Percentiles rank a stretch among this genome's conserved stretches.
These are phyloP conservation scores for Penicillium egyptiacum DNA, from an alignment of 495 filamentous ascomycete species.

Conservation along the genomic window DNA sequence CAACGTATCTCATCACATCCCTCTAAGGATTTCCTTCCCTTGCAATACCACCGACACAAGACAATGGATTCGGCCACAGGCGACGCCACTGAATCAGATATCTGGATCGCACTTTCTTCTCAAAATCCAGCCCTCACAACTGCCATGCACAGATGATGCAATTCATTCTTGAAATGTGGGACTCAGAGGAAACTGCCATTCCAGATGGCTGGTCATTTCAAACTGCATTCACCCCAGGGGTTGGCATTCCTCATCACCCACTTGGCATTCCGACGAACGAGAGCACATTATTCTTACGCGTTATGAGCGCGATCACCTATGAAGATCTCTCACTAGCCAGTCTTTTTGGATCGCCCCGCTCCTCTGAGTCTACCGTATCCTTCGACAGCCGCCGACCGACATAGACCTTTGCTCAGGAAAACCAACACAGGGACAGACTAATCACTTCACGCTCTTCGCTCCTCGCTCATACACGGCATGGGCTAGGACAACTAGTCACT, in stretches of 20 bases:
- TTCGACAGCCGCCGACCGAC: constrained; percentile 4
- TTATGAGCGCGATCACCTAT: constrained; percentile 14
- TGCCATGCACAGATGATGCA: constrained; percentile 4
- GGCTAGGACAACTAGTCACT: constrained; percentile 8
- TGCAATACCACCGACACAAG: too few relatives aligned
- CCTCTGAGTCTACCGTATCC: constrained; percentile 10
- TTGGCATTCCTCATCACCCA: constrained; percentile 38
- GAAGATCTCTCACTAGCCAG: neutral
- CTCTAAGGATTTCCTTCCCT: too few relatives aligned
- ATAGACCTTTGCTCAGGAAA: constrained; percentile 6
- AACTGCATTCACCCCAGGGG: constrained; percentile 25
- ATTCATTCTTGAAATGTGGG: constrained; percentile 1
- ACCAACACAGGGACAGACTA: neutral
- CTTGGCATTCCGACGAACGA: constrained; percentile 36
- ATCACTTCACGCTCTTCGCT: neutral
- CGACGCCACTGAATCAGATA: neutral
- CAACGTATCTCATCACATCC: too few relatives aligned
- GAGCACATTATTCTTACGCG: constrained; percentile 33
- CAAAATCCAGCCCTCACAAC: constrained; percentile 1
- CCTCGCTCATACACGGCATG: constrained; percentile 27
- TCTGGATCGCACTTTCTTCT: constrained; percentile 12
- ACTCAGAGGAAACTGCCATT: constrained; percentile 23
- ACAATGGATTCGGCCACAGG: too few relatives aligned
- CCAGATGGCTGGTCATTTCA: constrained; percentile 28
- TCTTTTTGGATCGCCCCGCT: constrained; percentile 13